These are phyloP conservation scores for Aristolochia californica DNA, from an alignment of 164 flowering plant species.

Conservation along the genomic window DNA sequence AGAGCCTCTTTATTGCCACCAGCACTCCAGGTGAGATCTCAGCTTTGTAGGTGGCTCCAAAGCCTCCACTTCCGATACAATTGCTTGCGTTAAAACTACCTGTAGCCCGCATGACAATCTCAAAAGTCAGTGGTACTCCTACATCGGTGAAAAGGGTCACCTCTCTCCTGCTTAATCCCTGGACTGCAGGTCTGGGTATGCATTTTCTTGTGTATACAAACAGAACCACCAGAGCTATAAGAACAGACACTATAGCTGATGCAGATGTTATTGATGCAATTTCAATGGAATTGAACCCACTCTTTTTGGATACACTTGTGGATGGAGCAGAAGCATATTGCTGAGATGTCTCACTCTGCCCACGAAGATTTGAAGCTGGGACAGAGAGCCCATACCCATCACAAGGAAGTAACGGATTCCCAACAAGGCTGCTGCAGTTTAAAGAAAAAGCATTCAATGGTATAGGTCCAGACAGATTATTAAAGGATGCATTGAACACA, in stretches of 20 bases:
- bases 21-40: slow-evolving; percentile 60
- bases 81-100: slow-evolving; percentile 67
- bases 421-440: slow-evolving; percentile 10
- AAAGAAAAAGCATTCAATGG: slow-evolving; percentile 32
- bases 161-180: slow-evolving; percentile 46
- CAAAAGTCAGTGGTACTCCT: slow-evolving; percentile 61
- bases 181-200: slow-evolving; percentile 37
- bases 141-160: slow-evolving; percentile 57
- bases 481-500: slow-evolving; percentile 63
- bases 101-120: slow-evolving; percentile 70
- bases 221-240: slow-evolving; percentile 52
- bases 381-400: slow-evolving; percentile 22
- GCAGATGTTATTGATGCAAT: slow-evolving; percentile 80
- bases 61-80: slow-evolving; percentile 90
- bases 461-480: slow-evolving; percentile 67
- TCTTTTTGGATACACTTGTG: slow-evolving; percentile 11
- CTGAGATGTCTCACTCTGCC: slow-evolving; percentile 19
- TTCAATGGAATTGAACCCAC: slow-evolving; percentile 59
- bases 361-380: slow-evolving; percentile 39
- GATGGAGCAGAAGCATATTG: slow-evolving; percentile 33
- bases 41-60: slow-evolving; percentile 92
- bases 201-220: slow-evolving; percentile 65
- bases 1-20: slow-evolving; percentile 73
- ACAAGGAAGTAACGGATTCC: slow-evolving; percentile 36
- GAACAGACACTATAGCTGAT: slow-evolving; percentile 73